A percentile compares a stretch with the other conserved stretches of the same genome.
Evolutionary conservation across 768 basidiomycete species (phyloP).

Genomic region (Suillus paluster): DNA sequence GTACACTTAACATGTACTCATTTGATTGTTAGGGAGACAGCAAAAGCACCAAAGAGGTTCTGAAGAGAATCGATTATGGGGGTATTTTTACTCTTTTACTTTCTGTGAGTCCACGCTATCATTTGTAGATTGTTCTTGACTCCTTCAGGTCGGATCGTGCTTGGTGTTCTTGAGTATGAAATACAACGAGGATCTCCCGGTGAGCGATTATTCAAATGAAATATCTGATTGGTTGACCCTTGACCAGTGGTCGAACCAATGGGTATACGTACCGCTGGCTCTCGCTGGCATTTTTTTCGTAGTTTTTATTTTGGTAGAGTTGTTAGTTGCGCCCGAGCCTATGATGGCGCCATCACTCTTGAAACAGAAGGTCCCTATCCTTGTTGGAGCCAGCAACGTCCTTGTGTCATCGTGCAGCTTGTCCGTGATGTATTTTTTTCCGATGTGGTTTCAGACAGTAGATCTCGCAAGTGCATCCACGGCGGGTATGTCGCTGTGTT

Average conservation of each 20-base stretch:
- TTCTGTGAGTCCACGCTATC: conserved; percentile 47
- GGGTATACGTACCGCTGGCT: conserved; percentile 56
- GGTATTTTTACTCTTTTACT: conserved; percentile 67
- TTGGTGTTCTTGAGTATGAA: conserved; percentile 71
- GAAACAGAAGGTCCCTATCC: conserved; percentile 67
- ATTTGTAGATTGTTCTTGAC: conserved; percentile 5
- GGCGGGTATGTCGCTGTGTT: conserved; percentile 49
- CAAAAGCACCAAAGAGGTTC: conserved; percentile 63
- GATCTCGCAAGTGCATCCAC: conserved; percentile 66
- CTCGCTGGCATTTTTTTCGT: conserved; percentile 49
- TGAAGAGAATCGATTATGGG: conserved; percentile 79
- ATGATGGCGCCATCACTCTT: conserved; percentile 72
- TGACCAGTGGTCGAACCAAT: conserved; percentile 57
- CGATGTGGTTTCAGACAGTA: conserved; percentile 86
- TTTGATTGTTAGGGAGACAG: conserved; percentile 58
- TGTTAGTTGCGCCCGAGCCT: conserved; percentile 69
- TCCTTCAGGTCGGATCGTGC: conserved; percentile 54
- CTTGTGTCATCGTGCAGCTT: conserved; percentile 79
- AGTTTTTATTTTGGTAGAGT: conserved; percentile 64
- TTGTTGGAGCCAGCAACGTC: conserved; percentile 75
- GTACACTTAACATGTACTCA: background rate
- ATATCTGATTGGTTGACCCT: conserved; percentile 12
- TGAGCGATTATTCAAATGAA: conserved; percentile 33
- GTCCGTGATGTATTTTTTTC: conserved; percentile 77
- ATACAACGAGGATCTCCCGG: conserved; percentile 69